Conservation (phyloP, 1,284 basidiomycete genomes). For the Moesziomyces sp. region DNA sequence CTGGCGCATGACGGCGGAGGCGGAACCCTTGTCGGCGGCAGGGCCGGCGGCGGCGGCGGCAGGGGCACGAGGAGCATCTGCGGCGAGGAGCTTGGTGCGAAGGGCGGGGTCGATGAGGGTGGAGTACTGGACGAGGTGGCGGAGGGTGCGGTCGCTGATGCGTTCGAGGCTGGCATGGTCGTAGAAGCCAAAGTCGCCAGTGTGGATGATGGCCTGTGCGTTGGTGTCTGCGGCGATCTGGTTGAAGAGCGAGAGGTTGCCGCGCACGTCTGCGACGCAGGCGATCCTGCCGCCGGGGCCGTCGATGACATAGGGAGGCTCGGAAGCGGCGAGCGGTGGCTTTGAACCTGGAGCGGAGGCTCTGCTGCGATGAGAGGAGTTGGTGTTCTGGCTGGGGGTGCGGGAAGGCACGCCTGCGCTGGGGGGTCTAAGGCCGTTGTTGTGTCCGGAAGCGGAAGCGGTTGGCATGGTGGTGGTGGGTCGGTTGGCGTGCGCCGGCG, state of each 20-base stretch:
- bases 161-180: slow-evolving; percentile 83
- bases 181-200: slow-evolving; percentile 99
- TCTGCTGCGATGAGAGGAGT: slow-evolving; percentile 38
- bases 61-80: slow-evolving; percentile 69
- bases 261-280: slow-evolving; percentile 90
- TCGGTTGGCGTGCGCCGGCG: slow-evolving; percentile 28
- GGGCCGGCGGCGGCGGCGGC: slow-evolving; percentile 66
- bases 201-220: slow-evolving; percentile 85
- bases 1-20: slow-evolving; percentile 49
- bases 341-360: slow-evolving; percentile 17
- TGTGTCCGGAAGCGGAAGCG: slow-evolving; percentile 11
- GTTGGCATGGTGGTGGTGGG: slow-evolving; percentile 17
- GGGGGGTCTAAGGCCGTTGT: slow-evolving; percentile 31
- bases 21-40: slow-evolving; percentile 25
- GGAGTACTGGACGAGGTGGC: slow-evolving; percentile 96
- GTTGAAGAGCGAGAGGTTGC: slow-evolving; percentile 83
- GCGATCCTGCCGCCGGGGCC: slow-evolving; percentile 79
- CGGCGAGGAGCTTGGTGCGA: slow-evolving; percentile 82
- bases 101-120: slow-evolving; percentile 88
- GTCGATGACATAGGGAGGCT: slow-evolving; percentile 59
- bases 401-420: slow-evolving; percentile 14
- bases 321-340: slow-evolving; percentile 14
- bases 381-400: slow-evolving; percentile 28
- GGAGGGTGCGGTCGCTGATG: slow-evolving; percentile 90
- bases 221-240: slow-evolving; percentile 90